Percentiles rank a stretch among this genome's conserved stretches.
phyloP scores from a whole-genome alignment of 345 rosid species.

The Brassica juncea region DNA sequence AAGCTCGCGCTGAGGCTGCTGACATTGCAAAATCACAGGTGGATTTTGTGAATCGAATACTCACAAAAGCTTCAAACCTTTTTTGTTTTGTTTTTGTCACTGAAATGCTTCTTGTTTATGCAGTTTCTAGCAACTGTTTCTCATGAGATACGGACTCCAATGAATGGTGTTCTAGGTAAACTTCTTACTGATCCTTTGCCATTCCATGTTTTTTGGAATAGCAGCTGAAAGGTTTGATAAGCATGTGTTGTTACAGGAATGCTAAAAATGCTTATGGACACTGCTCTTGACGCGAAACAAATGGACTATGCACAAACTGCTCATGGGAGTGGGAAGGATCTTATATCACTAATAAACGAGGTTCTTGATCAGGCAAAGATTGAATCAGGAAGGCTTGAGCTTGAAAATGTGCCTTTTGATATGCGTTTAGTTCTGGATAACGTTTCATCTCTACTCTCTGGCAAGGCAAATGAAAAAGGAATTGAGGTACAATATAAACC shows the following conservation, averaged over 20 bases:
- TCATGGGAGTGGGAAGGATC: slow-evolving; percentile 81
- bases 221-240: background rate
- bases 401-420: slow-evolving; percentile 85
- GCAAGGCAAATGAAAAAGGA: slow-evolving; percentile 68
- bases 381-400: slow-evolving; percentile 94
- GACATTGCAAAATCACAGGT: slow-evolving; percentile 96
- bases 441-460: slow-evolving; percentile 69
- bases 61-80: slow-evolving; percentile 1
- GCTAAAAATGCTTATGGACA: slow-evolving; percentile 92
- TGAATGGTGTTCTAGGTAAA: slow-evolving; percentile 70
- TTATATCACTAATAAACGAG: slow-evolving; percentile 75
- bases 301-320: slow-evolving; percentile 87
- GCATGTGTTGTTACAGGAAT: slow-evolving; percentile 55
- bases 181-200: background rate
- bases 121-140: slow-evolving; percentile 97
- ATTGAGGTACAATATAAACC: slow-evolving; percentile 59
- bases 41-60: background rate
- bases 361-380: slow-evolving; percentile 99
- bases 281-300: slow-evolving; percentile 74
- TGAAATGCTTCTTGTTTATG: slow-evolving; percentile 34
- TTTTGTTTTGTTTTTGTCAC: background rate
- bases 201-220: background rate
- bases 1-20: slow-evolving; percentile 96
- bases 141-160: slow-evolving; percentile 96
- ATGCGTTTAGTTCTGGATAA: slow-evolving; percentile 71